Evolutionary conservation across 2,329 filamentous ascomycete genomes (phyloP), one percentile per base, ranked within the genome.

Genomic region (Botrytis byssoidea): DNA sequence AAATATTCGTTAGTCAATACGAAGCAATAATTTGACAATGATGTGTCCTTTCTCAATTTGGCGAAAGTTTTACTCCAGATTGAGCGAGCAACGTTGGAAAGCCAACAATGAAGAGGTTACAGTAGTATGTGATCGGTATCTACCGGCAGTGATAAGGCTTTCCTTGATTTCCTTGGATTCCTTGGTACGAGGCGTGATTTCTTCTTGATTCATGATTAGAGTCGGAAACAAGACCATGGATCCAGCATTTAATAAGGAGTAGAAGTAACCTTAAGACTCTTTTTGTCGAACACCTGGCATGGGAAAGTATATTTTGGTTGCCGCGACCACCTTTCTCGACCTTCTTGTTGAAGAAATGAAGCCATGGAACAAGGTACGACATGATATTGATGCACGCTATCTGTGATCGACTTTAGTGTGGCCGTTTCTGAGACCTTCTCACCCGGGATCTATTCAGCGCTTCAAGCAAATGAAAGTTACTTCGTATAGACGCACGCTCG

Each of bases 401-500:
- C 57, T 51, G 59, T 71, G 69, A 71, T 59, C 48, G 29, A 32
- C 8, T 67, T 46, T 72, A 29, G 70, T 48, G 61, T 72, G 61
- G n/a, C 51, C 51, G 63, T 68, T 48, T 72, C 44, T 25, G 63
- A 72, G 63, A 16, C 63, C 70, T 72, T n/a, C n/a, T 57, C 3
- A 18, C 51, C 51, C 14, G 32, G 51, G 14, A 29, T 29, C 51
- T 66, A 25, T 59, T 40, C 64, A 72, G 63, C 71, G 71, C 71
- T 72, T 72, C 71, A 72, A 72, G 48, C 60, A 63, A 63, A 63
- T 63, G 60, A 63, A 63, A 63, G 46, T 71, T 71, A 42, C 42
- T 32, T 69, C 63, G 63, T 72, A 73, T 70, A 73, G 71, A 73
- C 71, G 71, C 71, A 73, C 46, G 71, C 66, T 73, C 71, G 71